Conservation (phyloP, 768 basidiomycete species). For the Suillus discolor region DNA sequence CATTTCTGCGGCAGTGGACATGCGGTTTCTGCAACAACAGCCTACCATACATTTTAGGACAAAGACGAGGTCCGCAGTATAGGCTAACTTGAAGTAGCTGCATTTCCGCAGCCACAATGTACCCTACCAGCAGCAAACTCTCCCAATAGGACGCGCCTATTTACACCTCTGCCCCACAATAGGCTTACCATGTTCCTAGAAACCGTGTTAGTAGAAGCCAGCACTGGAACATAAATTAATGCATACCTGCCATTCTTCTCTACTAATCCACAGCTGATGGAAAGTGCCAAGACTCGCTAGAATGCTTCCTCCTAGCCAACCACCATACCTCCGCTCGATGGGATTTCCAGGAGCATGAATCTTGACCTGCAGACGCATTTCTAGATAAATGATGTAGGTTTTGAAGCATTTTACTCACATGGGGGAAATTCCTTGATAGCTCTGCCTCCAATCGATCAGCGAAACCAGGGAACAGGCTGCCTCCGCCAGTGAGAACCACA, state of each 20-base stretch:
- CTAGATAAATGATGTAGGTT: conserved; percentile 8
- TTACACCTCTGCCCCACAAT: conserved; percentile 89
- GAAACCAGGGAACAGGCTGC: conserved; percentile 84
- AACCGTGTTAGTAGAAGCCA: conserved; percentile 1
- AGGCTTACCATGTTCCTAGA: conserved; percentile 77
- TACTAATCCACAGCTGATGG: conserved; percentile 96
- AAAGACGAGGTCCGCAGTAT: not conserved
- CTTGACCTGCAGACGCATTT: conserved; percentile 62
- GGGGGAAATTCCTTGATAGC: conserved; percentile 71
- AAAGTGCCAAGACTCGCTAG: conserved; percentile 95
- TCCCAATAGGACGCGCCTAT: conserved; percentile 34
- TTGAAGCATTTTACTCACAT: conserved; percentile 52
- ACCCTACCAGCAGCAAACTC: not conserved
- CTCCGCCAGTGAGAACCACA: conserved; percentile 95
- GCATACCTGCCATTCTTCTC: conserved; percentile 87
- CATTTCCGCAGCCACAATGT: not conserved
- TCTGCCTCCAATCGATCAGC: conserved; percentile 82
- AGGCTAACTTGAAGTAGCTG: not conserved
- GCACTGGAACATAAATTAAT: conserved; percentile 9
- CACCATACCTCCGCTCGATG: conserved; percentile 86
- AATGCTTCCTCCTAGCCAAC: conserved; percentile 96
- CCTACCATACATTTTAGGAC: not conserved
- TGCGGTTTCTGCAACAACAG: not conserved
- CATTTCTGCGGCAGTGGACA: not conserved
- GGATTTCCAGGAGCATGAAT: conserved; percentile 92